Evolutionary conservation across 225 moss, liverwort and hornwort genomes (phyloP).

Genomic region (Bryum argenteum): DNA sequence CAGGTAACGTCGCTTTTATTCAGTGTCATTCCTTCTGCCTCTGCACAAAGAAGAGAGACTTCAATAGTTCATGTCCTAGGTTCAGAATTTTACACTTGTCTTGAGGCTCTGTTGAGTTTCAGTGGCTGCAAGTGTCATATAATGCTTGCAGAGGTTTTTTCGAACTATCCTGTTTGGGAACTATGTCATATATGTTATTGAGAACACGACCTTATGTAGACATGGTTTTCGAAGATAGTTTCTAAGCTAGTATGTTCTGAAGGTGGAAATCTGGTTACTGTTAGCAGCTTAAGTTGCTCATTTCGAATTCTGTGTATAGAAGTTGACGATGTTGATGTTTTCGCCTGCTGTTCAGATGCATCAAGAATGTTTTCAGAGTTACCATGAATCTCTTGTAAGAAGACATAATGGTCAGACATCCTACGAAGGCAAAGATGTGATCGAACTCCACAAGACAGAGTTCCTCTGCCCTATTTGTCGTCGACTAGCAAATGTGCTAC

Average conservation of each 20-base stretch:
- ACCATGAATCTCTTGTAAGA: slow-evolving; percentile 78
- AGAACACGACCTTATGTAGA: neutral
- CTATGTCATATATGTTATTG: no score
- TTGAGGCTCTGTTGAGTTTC: slow-evolving; percentile 9
- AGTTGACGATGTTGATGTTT: slow-evolving; percentile 26
- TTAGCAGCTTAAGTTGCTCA: neutral
- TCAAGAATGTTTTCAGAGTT: slow-evolving; percentile 88
- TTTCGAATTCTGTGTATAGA: slow-evolving; percentile 18
- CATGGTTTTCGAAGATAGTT: neutral
- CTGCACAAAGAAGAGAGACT: neutral
- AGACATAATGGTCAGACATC: slow-evolving; percentile 65
- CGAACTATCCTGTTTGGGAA: neutral
- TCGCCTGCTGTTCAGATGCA: slow-evolving; percentile 75
- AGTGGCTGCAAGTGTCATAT: slow-evolving; percentile 4
- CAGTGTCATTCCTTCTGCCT: neutral
- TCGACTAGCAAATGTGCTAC: slow-evolving; percentile 88
- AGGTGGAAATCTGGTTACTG: neutral
- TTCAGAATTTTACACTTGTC: neutral
- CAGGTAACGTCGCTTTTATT: slow-evolving; percentile 60
- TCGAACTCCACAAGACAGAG: slow-evolving; percentile 77
- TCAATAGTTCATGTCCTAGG: slow-evolving; percentile 6
- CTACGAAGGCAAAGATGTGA: slow-evolving; percentile 91
- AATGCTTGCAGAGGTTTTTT: neutral
- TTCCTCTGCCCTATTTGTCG: slow-evolving; percentile 98
- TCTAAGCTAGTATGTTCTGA: slow-evolving; percentile 13